These are phyloP conservation scores for Calycina herbarum DNA, from an alignment of 2,329 filamentous ascomycete species.

Conservation along the genomic window DNA sequence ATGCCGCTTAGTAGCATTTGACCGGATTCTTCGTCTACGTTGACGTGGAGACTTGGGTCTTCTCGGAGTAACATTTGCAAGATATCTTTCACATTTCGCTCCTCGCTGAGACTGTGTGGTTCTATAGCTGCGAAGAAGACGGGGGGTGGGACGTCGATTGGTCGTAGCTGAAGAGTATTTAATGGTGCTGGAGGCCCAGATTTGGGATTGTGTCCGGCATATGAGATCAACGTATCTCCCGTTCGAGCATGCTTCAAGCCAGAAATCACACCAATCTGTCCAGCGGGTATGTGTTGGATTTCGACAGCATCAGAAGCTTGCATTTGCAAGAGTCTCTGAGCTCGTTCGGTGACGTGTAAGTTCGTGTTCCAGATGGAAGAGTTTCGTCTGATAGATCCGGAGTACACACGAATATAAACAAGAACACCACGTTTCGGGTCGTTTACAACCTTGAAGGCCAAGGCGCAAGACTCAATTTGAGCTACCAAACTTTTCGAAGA, in stretches of 20 bases:
- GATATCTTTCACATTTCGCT: conserved; percentile 75
- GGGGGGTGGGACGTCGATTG: conserved; percentile 85
- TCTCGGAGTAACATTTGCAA: conserved; percentile 80
- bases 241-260: conserved; percentile 91
- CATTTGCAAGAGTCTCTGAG: conserved; percentile 81
- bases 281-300: conserved; percentile 74
- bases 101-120: conserved; percentile 72
- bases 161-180: conserved; percentile 76
- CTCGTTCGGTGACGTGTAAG: conserved; percentile 74
- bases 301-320: conserved; percentile 87
- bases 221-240: conserved; percentile 85
- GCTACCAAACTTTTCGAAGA: conserved; percentile 42
- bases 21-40: conserved; percentile 82
- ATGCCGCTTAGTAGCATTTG: conserved; percentile 94
- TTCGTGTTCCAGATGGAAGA: conserved; percentile 84
- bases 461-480: conserved; percentile 62
- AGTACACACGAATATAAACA: conserved; percentile 90
- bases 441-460: conserved; percentile 91
- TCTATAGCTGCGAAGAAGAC: conserved; percentile 98
- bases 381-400: conserved; percentile 74
- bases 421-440: conserved; percentile 83
- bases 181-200: conserved; percentile 67
- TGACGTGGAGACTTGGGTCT: conserved; percentile 88
- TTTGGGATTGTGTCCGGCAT: conserved; percentile 59
- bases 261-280: conserved; percentile 91